Evolutionary conservation across 1,284 basidiomycete species (phyloP).

Genomic region (Phaffia rhodozyma): DNA sequence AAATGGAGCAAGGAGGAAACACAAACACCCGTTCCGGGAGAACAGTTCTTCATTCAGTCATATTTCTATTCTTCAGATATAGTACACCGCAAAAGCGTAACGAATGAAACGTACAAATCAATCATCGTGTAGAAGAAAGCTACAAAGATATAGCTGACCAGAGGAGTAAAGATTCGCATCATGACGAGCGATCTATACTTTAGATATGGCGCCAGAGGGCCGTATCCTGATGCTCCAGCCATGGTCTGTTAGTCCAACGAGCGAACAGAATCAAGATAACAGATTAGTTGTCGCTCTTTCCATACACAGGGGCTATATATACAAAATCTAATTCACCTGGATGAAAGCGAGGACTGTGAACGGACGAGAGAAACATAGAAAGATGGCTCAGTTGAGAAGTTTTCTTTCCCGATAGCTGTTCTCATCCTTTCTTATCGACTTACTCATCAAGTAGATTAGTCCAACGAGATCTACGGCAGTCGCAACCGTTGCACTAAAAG

Average conservation of each 20-base stretch:
- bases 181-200: slow-evolving; percentile 44
- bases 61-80: no score
- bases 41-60: no score
- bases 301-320: slow-evolving; percentile 22
- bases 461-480: slow-evolving; percentile 61
- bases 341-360: slow-evolving; percentile 41
- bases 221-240: slow-evolving; percentile 22
- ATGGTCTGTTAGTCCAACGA: slow-evolving; percentile 31
- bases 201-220: slow-evolving; percentile 36
- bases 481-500: slow-evolving; percentile 50
- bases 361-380: no score
- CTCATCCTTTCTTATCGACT: no score
- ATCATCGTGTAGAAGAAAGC: slow-evolving; percentile 55
- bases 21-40: neutral
- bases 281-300: slow-evolving; percentile 21
- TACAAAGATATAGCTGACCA: slow-evolving; percentile 47
- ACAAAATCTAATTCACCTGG: slow-evolving; percentile 20
- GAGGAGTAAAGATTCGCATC: slow-evolving; percentile 46
- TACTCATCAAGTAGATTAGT: slow-evolving; percentile 32
- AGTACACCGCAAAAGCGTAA: no score
- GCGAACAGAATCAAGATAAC: slow-evolving; percentile 18
- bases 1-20: slow-evolving; percentile 14
- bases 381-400: no score
- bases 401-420: no score
- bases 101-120: slow-evolving; percentile 24